A percentile compares a stretch with the other conserved stretches of the same genome.
These are phyloP conservation scores for Coemansia sp. DNA, from an alignment of 192 early-diverging fungal species.

Conservation along the genomic window DNA sequence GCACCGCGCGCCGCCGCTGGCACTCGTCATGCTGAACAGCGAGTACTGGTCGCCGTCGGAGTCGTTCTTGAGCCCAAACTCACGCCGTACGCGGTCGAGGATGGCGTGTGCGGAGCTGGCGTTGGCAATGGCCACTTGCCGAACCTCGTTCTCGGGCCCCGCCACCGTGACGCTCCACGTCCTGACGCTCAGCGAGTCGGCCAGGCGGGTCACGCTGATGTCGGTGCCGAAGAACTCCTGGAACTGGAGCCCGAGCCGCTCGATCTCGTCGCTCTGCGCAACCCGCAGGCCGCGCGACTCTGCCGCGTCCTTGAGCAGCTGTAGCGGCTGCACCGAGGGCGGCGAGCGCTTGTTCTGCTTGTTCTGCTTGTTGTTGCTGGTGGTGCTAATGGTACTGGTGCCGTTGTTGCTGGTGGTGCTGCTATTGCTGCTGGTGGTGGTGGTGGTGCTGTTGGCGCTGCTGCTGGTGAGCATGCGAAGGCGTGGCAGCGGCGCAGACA, in stretches of 20 bases:
- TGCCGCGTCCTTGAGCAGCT: constrained; percentile 21
- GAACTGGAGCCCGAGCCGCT: constrained; percentile 50
- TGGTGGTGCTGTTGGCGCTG: constrained; percentile 5
- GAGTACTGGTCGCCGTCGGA: constrained; percentile 65
- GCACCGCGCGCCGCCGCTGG: constrained; percentile 68
- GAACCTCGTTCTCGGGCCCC: constrained; percentile 76
- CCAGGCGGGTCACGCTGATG: constrained; percentile 47
- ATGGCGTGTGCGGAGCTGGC: constrained; percentile 68
- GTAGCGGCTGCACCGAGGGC: constrained; percentile 23
- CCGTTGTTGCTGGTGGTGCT: constrained; percentile 18
- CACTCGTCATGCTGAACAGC: constrained; percentile 70
- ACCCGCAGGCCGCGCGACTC: constrained; percentile 10
- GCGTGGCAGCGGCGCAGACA: constrained; percentile 43
- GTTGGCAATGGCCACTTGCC: constrained; percentile 76
- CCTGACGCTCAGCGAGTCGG: constrained; percentile 48
- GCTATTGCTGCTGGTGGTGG: constrained; percentile 19
- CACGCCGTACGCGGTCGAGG: constrained; percentile 69
- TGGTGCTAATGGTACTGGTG: background rate
- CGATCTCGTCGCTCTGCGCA: constrained; percentile 31
- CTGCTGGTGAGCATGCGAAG: constrained; percentile 35
- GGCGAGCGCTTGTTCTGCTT: constrained; percentile 6
- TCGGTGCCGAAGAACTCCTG: constrained; percentile 57
- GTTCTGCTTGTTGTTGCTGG: background rate
- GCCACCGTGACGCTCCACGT: constrained; percentile 72
- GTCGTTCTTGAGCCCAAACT: constrained; percentile 79